Conservation (phyloP, 371 early-diverging fungal species). For the Amoeboaphelidium protococcarum region DNA sequence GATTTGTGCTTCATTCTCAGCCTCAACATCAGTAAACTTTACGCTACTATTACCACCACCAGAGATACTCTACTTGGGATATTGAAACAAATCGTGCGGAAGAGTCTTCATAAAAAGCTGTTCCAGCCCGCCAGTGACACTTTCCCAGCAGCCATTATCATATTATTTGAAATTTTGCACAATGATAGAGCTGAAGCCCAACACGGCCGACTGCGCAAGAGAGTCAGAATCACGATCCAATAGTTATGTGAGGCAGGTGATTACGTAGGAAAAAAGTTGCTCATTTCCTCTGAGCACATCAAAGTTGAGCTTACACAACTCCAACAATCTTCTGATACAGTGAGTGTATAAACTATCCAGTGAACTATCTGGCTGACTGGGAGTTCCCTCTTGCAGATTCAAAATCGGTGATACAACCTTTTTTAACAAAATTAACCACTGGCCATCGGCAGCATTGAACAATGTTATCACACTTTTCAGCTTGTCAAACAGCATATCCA, state of each 20-base stretch:
- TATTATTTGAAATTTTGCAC: constrained; percentile 7
- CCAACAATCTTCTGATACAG: background rate
- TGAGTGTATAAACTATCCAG: too few relatives aligned
- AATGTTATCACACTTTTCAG: too few relatives aligned
- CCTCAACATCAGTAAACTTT: constrained; percentile 15
- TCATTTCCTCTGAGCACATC: too few relatives aligned
- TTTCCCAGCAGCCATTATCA: constrained; percentile 3
- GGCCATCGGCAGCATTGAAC: too few relatives aligned
- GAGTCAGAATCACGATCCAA: background rate
- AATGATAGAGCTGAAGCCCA: background rate
- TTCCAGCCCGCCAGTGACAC: constrained; percentile 1
- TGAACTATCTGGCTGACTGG: too few relatives aligned
- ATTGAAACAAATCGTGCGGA: background rate
- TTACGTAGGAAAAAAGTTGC: too few relatives aligned
- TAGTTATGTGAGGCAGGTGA: background rate
- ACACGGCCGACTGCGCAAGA: background rate
- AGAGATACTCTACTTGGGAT: background rate
- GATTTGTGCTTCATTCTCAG: background rate
- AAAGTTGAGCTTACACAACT: too few relatives aligned
- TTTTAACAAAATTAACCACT: too few relatives aligned
- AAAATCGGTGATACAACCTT: too few relatives aligned
- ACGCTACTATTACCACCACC: background rate
- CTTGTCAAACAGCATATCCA: too few relatives aligned
- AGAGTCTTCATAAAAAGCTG: constrained; percentile 1
- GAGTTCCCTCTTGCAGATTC: too few relatives aligned